Conservation (phyloP, 768 basidiomycete species). For the Collybia nuda region DNA sequence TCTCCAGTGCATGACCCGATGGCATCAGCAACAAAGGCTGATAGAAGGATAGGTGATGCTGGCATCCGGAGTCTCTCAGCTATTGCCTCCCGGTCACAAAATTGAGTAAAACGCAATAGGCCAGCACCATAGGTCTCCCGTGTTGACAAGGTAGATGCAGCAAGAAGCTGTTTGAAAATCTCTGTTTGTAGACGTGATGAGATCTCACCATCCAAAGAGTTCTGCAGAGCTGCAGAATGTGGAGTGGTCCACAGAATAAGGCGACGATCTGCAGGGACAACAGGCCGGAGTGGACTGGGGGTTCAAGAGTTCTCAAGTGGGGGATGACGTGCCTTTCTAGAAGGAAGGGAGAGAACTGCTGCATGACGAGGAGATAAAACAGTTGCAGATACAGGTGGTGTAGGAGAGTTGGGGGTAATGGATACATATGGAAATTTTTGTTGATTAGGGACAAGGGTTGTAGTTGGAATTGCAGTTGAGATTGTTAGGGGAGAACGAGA, state of each 20-base stretch:
- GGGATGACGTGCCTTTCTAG: neutral
- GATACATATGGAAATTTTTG: neutral
- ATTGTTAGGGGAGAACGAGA: too few species aligned
- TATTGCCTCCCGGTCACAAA: conserved; percentile 21
- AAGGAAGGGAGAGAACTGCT: neutral
- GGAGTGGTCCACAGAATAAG: conserved; percentile 3
- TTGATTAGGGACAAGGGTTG: too few species aligned
- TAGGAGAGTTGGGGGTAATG: neutral
- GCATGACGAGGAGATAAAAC: neutral
- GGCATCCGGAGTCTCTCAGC: conserved; percentile 19
- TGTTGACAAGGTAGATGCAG: neutral
- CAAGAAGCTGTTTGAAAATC: neutral
- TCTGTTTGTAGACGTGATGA: neutral
- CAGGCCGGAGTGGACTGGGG: neutral
- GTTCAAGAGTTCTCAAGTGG: neutral
- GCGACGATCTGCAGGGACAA: neutral
- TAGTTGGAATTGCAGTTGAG: too few species aligned
- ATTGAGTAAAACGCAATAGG: conserved; percentile 24
- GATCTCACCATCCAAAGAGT: neutral
- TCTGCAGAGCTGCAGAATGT: neutral
- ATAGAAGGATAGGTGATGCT: conserved; percentile 16
- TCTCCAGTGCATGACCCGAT: conserved; percentile 1
- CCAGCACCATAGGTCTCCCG: conserved; percentile 24
- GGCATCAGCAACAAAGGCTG: conserved; percentile 19
- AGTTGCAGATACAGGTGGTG: neutral